phyloP scores from a whole-genome alignment of 352 stramenopile genomes.

The Globisporangium rhizosaccharum region DNA sequence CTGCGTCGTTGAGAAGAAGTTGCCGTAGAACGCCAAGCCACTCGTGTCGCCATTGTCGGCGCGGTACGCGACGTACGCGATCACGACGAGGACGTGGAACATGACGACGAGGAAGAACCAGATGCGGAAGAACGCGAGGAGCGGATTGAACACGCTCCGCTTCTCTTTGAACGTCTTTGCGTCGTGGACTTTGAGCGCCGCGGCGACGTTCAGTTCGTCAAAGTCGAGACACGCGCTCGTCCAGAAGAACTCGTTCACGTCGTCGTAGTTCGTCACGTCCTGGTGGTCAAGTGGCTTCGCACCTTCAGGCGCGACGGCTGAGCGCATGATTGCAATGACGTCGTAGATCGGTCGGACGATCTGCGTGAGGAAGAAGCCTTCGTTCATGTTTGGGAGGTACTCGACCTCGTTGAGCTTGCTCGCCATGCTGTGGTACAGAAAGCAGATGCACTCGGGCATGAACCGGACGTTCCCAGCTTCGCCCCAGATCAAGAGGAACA shows the following conservation, averaged over 20 bases:
- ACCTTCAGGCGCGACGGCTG: slow-evolving; percentile 28
- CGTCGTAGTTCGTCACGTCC: slow-evolving; percentile 85
- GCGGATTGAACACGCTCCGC: slow-evolving; percentile 78
- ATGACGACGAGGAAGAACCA: slow-evolving; percentile 80
- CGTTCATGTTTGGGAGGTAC: slow-evolving; percentile 36
- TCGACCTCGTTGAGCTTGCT: slow-evolving; percentile 56
- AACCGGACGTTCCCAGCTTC: slow-evolving; percentile 82
- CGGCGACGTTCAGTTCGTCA: slow-evolving; percentile 61
- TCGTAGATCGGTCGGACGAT: slow-evolving; percentile 76
- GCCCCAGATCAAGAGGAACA: slow-evolving; percentile 82
- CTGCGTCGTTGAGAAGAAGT: slow-evolving; percentile 46
- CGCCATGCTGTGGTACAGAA: slow-evolving; percentile 80
- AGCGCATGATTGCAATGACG: slow-evolving; percentile 72
- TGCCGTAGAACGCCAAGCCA: slow-evolving; percentile 56
- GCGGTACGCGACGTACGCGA: slow-evolving; percentile 71
- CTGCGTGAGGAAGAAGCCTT: slow-evolving; percentile 60
- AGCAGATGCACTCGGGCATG: slow-evolving; percentile 89
- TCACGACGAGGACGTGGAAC: slow-evolving; percentile 61
- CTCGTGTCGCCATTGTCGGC: slow-evolving; percentile 35
- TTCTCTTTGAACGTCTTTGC: slow-evolving; percentile 88
- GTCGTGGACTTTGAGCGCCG: slow-evolving; percentile 51
- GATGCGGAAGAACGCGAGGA: slow-evolving; percentile 77
- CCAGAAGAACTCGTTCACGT: slow-evolving; percentile 90
- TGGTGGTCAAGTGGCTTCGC: slow-evolving; percentile 64
- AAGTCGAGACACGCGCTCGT: slow-evolving; percentile 53